phyloP scores from a whole-genome alignment of 805 yeast species.

The Saccharomycopsis microspora region DNA sequence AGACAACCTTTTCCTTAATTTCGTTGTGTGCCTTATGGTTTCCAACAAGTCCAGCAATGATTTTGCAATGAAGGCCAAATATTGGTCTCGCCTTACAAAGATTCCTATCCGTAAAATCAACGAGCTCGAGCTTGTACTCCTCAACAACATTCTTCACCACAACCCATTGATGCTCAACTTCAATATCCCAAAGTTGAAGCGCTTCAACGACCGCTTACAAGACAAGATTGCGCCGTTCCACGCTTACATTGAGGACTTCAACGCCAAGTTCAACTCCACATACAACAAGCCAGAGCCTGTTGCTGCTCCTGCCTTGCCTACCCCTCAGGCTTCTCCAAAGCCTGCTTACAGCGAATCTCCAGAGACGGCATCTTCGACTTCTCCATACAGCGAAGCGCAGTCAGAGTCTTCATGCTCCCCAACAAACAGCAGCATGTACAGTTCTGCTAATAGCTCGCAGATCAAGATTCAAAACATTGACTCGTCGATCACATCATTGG shows the following conservation, averaged over 20 bases:
- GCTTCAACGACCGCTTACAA: conserved; percentile 12
- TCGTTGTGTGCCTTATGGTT: conserved; percentile 16
- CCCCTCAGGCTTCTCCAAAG: conserved; percentile 1
- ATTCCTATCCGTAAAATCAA: conserved; percentile 15
- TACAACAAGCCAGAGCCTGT: conserved; percentile 4
- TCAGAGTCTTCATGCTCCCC: conserved; percentile 7
- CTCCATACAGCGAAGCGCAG: conserved; percentile 5
- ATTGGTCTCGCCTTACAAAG: conserved; percentile 16
- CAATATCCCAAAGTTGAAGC: conserved; percentile 10
- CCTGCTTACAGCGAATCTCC: neutral
- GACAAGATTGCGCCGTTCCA: conserved; percentile 12
- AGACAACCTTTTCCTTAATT: conserved; percentile 16
- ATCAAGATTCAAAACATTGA: conserved; percentile 10
- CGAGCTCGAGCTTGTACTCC: conserved; percentile 14
- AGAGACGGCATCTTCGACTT: conserved; percentile 3
- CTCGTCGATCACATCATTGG: conserved; percentile 5
- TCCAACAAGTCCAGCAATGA: conserved; percentile 15
- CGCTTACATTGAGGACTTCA: conserved; percentile 17
- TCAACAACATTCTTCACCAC: conserved; percentile 12
- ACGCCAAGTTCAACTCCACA: conserved; percentile 12
- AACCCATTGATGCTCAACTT: conserved; percentile 14
- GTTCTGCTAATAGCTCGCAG: conserved; percentile 3
- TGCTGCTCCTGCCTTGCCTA: conserved; percentile 1
- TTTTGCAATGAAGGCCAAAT: conserved; percentile 16
- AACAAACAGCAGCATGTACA: conserved; percentile 5